Evolutionary conservation across 1,284 basidiomycete genomes (phyloP).

Genomic region (Heliocybe sulcata): DNA sequence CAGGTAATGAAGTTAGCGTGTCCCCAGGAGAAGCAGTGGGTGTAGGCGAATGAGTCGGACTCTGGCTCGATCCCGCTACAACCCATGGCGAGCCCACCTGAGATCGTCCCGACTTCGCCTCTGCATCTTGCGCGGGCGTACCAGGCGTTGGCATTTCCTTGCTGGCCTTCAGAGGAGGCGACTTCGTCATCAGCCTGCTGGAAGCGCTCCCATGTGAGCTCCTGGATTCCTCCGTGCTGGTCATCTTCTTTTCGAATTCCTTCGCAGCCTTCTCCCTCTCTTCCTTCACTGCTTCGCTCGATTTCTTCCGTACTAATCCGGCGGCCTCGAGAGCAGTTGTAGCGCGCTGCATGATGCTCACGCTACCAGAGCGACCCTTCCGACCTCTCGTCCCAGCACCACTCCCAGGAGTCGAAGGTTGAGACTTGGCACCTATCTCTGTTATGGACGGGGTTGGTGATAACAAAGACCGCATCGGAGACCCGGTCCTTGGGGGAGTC

Average conservation of each 20-base stretch:
- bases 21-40: slow-evolving; percentile 48
- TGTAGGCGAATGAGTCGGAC: slow-evolving; percentile 27
- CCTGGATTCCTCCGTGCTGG: slow-evolving; percentile 49
- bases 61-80: slow-evolving; percentile 38
- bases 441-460: slow-evolving; percentile 56
- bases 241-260: slow-evolving; percentile 30
- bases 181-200: slow-evolving; percentile 53
- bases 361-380: slow-evolving; percentile 74
- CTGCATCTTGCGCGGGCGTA: slow-evolving; percentile 38
- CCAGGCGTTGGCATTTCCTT: slow-evolving; percentile 37
- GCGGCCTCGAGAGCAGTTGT: slow-evolving; percentile 83
- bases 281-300: slow-evolving; percentile 60
- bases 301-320: slow-evolving; percentile 76
- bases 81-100: slow-evolving; percentile 67
- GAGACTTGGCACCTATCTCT: slow-evolving; percentile 42
- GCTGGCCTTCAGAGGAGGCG: slow-evolving; percentile 50
- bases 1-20: slow-evolving; percentile 47
- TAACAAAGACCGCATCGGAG: slow-evolving; percentile 38
- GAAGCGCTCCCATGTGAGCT: slow-evolving; percentile 54
- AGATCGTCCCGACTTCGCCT: slow-evolving; percentile 31
- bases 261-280: slow-evolving; percentile 37
- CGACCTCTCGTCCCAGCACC: slow-evolving; percentile 36
- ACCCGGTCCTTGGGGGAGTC: slow-evolving; percentile 48
- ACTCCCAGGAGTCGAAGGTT: slow-evolving; percentile 49
- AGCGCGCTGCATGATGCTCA: slow-evolving; percentile 90